A percentile compares a stretch with the other conserved stretches of the same genome.
Conservation (phyloP, 2,329 filamentous ascomycete species). For the Stagonosporopsis chrysanthemi region DNA sequence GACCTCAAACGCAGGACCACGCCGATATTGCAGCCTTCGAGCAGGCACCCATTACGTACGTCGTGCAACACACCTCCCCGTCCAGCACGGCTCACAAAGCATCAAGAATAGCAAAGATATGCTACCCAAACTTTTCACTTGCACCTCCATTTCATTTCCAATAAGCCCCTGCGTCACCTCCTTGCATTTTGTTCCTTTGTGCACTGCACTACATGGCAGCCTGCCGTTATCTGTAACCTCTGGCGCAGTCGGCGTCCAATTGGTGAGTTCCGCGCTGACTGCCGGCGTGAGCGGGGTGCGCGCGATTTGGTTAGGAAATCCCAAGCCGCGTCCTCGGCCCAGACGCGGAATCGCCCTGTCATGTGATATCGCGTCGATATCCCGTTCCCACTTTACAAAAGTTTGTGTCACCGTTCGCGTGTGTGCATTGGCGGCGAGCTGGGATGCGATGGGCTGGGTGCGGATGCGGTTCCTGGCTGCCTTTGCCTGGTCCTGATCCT, state of each 20-base stretch:
- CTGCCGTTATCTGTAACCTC: constrained; percentile 13
- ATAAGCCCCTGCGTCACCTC: constrained; percentile 15
- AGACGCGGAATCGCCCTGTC: constrained; percentile 38
- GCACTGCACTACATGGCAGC: constrained; percentile 11
- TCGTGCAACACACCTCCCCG: not conserved
- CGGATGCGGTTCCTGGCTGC: not conserved
- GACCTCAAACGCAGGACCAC: not conserved
- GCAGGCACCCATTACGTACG: not conserved
- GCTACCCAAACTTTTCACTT: constrained; percentile 8
- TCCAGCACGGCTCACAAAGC: not conserved
- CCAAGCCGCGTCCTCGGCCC: constrained; percentile 1
- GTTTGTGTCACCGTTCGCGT: not conserved
- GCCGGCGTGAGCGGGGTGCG: not conserved
- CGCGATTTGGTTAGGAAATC: not conserved
- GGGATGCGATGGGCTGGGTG: not conserved
- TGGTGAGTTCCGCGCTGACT: not conserved
- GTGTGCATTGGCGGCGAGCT: not conserved
- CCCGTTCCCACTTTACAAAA: constrained; percentile 1
- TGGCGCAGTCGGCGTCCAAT: not conserved
- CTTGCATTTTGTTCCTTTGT: constrained; percentile 9
- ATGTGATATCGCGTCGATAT: constrained; percentile 42
- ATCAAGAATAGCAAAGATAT: constrained; percentile 3
- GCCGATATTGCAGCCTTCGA: not conserved
- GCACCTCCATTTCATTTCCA: constrained; percentile 5
- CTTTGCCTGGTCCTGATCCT: no score